Conservation (phyloP, 225 moss, liverwort and hornwort species). For the Physcomitrium patens region DNA sequence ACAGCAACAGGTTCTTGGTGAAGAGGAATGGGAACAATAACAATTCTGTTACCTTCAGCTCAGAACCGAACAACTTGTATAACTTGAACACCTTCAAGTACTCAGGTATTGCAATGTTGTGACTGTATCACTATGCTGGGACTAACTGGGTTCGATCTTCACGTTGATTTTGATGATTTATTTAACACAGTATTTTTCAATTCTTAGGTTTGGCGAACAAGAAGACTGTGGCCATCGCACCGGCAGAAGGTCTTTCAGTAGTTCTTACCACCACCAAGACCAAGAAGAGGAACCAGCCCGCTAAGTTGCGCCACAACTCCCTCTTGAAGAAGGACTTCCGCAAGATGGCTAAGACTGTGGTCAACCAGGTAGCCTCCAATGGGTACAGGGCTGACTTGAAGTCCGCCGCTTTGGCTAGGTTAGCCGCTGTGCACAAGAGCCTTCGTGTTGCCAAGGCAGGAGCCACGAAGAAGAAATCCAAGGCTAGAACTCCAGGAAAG, state of each 20-base stretch:
- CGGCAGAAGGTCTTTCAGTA: slow-evolving; percentile 68
- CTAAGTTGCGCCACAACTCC: slow-evolving; percentile 60
- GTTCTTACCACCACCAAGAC: slow-evolving; percentile 78
- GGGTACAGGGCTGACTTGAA: slow-evolving; percentile 90
- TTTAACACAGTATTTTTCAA: not conserved
- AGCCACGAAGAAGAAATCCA: slow-evolving; percentile 60
- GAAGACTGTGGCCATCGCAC: slow-evolving; percentile 77
- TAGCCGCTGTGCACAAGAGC: slow-evolving; percentile 92
- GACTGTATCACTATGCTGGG: not conserved
- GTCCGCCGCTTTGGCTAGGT: slow-evolving; percentile 74
- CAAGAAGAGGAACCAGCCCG: slow-evolving; percentile 70
- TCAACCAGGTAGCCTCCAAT: slow-evolving; percentile 84
- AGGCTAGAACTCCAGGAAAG: slow-evolving; percentile 66
- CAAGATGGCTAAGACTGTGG: slow-evolving; percentile 80
- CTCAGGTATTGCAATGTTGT: slow-evolving; percentile 55
- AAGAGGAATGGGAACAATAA: slow-evolving; percentile 95
- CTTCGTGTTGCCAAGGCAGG: slow-evolving; percentile 84
- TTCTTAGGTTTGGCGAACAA: slow-evolving; percentile 84
- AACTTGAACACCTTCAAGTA: slow-evolving; percentile 91
- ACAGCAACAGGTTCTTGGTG: slow-evolving; percentile 86
- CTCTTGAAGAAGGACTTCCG: slow-evolving; percentile 91
- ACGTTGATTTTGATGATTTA: not conserved
- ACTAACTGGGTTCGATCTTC: not conserved
- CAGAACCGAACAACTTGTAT: slow-evolving; percentile 90
- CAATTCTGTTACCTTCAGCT: slow-evolving; percentile 89